Percentiles rank a stretch among this genome's conserved stretches.
These are phyloP conservation scores for Coemansia sp. DNA, from an alignment of 192 early-diverging fungal species.

Conservation along the genomic window DNA sequence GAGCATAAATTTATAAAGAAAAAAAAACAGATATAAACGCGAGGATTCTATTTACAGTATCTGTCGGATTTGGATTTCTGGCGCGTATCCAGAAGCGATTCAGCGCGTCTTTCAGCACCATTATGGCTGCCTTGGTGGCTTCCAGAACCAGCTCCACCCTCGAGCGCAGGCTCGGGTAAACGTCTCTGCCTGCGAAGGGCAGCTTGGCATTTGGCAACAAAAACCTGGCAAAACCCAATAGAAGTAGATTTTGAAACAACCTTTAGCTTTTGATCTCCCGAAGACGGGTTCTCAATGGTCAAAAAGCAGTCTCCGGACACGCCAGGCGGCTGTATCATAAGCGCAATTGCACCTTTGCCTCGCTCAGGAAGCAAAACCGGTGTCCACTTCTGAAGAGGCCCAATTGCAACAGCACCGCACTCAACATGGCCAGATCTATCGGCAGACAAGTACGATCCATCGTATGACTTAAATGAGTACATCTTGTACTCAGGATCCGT, in stretches of 20 bases:
- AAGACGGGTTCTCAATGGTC: background rate
- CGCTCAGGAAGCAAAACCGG: constrained; percentile 32
- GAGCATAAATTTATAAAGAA: constrained; percentile 2
- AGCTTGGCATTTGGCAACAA: constrained; percentile 3
- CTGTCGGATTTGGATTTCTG: constrained; percentile 18
- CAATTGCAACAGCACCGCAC: constrained; percentile 29
- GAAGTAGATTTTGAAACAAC: background rate
- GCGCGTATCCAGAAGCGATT: constrained; percentile 14
- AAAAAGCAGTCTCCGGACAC: constrained; percentile 12
- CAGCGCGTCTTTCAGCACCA: constrained; percentile 3
- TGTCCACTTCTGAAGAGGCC: constrained; percentile 42
- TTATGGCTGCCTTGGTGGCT: background rate
- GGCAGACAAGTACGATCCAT: constrained; percentile 25
- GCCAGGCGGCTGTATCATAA: constrained; percentile 22
- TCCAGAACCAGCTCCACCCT: background rate
- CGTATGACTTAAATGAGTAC: constrained; percentile 32
- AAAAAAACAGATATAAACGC: no score
- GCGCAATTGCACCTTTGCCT: constrained; percentile 38
- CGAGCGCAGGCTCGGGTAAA: background rate
- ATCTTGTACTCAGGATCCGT: constrained; percentile 15
- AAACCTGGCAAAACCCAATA: constrained; percentile 7
- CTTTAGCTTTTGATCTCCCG: background rate
- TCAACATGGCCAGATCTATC: constrained; percentile 10
- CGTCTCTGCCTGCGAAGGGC: background rate
- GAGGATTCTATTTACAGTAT: constrained; percentile 11